phyloP scores from a whole-genome alignment of 1,284 basidiomycete genomes.

The Xerocomus nothofagi region DNA sequence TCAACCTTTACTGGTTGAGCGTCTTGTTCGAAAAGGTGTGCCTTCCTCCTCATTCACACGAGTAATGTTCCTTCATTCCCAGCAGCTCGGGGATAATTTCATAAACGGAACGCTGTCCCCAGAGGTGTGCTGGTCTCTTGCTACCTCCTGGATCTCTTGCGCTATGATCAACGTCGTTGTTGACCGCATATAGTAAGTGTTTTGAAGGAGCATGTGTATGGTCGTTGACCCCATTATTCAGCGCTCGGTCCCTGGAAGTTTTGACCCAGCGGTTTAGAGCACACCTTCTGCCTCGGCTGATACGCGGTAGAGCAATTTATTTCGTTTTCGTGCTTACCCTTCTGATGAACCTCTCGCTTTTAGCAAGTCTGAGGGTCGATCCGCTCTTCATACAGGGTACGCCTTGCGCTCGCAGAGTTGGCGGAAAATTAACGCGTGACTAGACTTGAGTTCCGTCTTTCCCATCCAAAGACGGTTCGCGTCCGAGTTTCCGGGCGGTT shows the following conservation, averaged over 20 bases:
- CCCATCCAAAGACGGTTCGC: conserved; percentile 29
- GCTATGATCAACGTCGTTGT: conserved; percentile 14
- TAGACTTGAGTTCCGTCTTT: conserved; percentile 22
- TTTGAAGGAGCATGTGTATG: not conserved
- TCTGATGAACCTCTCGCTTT: not conserved
- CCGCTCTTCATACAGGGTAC: conserved; percentile 24
- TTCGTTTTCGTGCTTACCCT: not conserved
- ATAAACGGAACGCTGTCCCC: not conserved
- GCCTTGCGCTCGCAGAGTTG: not conserved
- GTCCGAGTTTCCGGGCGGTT: conserved; percentile 37
- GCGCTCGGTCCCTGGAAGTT: conserved; percentile 26
- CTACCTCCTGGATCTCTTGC: conserved; percentile 21
- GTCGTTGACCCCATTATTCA: conserved; percentile 25
- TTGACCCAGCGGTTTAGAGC: conserved; percentile 32
- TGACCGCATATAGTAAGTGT: conserved; percentile 17
- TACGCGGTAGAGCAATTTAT: conserved; percentile 31
- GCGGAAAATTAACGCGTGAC: not conserved
- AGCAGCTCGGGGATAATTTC: conserved; percentile 16
- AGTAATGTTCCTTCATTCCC: not conserved
- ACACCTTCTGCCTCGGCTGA: conserved; percentile 40
- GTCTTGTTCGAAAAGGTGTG: conserved; percentile 23
- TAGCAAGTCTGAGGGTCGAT: conserved; percentile 29
- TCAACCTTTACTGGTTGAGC: conserved; percentile 26
- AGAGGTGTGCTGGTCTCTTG: conserved; percentile 10
- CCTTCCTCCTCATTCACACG: not conserved